Evolutionary conservation across 2,329 filamentous ascomycete species (phyloP).

Genomic region (Drechslerella dactyloides): DNA sequence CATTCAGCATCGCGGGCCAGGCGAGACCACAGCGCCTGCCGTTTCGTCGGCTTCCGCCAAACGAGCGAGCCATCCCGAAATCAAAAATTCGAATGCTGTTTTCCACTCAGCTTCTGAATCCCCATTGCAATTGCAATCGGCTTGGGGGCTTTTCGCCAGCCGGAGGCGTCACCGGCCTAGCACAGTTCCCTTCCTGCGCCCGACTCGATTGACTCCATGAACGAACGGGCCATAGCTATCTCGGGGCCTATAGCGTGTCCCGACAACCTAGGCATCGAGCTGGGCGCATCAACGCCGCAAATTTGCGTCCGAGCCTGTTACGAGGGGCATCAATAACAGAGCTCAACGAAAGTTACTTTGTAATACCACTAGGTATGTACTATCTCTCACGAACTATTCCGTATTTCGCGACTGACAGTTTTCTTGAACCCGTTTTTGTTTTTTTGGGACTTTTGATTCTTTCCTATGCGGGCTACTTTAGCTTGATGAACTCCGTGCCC

Average conservation of each 20-base stretch:
- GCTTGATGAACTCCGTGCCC: too few species aligned
- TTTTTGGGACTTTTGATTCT: too few species aligned
- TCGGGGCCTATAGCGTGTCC: not conserved
- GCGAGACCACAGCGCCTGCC: too few species aligned
- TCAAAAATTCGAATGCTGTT: not conserved
- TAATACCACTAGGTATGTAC: too few species aligned
- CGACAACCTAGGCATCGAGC: conserved; percentile 4
- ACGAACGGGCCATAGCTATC: conserved; percentile 4
- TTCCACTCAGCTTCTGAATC: not conserved
- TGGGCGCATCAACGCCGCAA: conserved; percentile 10
- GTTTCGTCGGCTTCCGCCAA: not conserved
- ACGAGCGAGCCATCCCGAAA: not conserved
- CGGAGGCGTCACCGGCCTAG: conserved; percentile 4
- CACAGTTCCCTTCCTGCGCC: not conserved
- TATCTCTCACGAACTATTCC: too few species aligned
- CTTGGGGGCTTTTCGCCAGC: not conserved
- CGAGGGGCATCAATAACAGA: conserved; percentile 7
- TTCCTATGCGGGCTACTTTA: too few species aligned
- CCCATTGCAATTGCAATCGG: not conserved
- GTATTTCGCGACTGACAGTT: too few species aligned
- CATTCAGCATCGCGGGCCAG: too few species aligned
- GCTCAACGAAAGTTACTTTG: not conserved
- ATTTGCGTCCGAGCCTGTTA: not conserved
- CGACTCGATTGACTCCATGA: conserved; percentile 2
- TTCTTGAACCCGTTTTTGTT: too few species aligned